Conservation (phyloP, 1,284 basidiomycete species). For the Trametes polyzona region DNA sequence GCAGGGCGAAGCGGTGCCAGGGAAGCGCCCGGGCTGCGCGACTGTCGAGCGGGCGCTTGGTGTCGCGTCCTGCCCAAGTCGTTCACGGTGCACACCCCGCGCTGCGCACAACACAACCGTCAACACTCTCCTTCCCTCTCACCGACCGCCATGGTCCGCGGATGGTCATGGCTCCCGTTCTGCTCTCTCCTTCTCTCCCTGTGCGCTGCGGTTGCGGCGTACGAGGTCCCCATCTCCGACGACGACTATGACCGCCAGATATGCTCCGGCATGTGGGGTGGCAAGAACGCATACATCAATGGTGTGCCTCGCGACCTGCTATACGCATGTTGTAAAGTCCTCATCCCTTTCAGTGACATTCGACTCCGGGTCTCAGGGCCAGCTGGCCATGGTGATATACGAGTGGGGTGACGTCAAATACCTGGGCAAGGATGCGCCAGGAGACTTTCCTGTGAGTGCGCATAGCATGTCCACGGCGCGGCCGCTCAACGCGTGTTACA, state of each 20-base stretch:
- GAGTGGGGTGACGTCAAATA: slow-evolving; percentile 90
- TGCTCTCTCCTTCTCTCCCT: slow-evolving; percentile 24
- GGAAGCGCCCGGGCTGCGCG: background rate
- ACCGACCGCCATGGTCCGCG: slow-evolving; percentile 38
- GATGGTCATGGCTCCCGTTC: slow-evolving; percentile 29
- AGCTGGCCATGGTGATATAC: slow-evolving; percentile 93
- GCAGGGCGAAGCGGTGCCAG: background rate
- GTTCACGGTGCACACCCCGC: slow-evolving; percentile 4
- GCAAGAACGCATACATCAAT: slow-evolving; percentile 81
- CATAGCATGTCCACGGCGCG: background rate
- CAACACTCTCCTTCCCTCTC: slow-evolving; percentile 31
- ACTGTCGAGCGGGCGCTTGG: background rate
- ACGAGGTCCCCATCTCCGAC: slow-evolving; percentile 69
- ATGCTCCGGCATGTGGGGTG: slow-evolving; percentile 95
- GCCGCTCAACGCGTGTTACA: slow-evolving; percentile 23
- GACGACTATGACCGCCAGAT: slow-evolving; percentile 85
- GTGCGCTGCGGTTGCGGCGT: slow-evolving; percentile 46
- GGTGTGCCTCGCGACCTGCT: slow-evolving; percentile 50
- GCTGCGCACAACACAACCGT: slow-evolving; percentile 30
- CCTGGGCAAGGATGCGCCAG: slow-evolving; percentile 77
- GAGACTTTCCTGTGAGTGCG: slow-evolving; percentile 67
- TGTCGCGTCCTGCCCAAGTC: background rate
- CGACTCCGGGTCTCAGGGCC: slow-evolving; percentile 80
- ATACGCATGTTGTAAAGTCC: slow-evolving; percentile 1
- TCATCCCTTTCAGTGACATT: slow-evolving; percentile 70